Conservation (phyloP, 257 asterid genomes). For the Osmanthus fragrans region DNA sequence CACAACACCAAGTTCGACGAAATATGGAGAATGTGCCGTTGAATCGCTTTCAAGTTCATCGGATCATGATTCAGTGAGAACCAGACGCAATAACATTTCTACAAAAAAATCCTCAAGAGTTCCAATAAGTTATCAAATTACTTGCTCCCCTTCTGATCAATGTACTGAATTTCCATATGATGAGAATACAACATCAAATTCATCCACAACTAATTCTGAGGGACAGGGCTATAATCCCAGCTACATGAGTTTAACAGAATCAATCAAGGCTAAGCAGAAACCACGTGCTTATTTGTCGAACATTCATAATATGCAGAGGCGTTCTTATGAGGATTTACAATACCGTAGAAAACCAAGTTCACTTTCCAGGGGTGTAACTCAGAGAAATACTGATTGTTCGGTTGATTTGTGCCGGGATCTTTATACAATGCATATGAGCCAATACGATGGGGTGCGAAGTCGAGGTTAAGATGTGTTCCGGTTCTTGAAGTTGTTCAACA, state of each 20-base stretch:
- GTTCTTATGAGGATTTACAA: constrained; percentile 51
- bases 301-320: constrained; percentile 41
- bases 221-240: constrained; percentile 38
- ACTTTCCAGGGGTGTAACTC: constrained; percentile 50
- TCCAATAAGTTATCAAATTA: constrained; percentile 45
- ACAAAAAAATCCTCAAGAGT: constrained; percentile 47
- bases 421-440: constrained; percentile 20
- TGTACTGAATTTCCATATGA: constrained; percentile 51
- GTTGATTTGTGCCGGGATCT: constrained; percentile 42
- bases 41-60: constrained; percentile 42
- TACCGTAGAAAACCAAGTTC: constrained; percentile 57
- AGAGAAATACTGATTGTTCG: constrained; percentile 52
- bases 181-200: constrained; percentile 70
- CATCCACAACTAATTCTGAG: constrained; percentile 65
- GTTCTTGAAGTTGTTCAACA: constrained; percentile 36
- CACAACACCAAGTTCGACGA: constrained; percentile 35
- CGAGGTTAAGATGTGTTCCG: neutral
- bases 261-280: constrained; percentile 49
- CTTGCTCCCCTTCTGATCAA: constrained; percentile 56
- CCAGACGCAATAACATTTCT: constrained; percentile 36
- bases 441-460: neutral
- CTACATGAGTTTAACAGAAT: constrained; percentile 68
- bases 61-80: constrained; percentile 36
- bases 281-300: constrained; percentile 21
- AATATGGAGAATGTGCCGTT: constrained; percentile 16